These are phyloP conservation scores for Penicillium sp. DNA, from an alignment of 2,329 filamentous ascomycete genomes.

Conservation along the genomic window DNA sequence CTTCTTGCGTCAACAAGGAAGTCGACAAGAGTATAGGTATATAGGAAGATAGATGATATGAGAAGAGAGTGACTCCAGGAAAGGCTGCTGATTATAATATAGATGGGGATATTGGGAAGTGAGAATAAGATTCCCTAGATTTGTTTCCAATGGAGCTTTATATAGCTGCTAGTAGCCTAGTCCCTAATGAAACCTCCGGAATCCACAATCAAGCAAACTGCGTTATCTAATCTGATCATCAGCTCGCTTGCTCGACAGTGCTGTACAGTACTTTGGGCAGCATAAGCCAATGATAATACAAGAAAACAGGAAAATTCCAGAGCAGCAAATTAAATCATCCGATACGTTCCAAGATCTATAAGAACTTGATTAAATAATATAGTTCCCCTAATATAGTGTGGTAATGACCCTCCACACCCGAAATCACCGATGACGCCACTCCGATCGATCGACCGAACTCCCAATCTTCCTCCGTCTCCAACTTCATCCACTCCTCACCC, in stretches of 20 bases:
- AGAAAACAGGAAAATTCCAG: background rate
- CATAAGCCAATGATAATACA: too few relatives aligned
- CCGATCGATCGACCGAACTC: constrained; percentile 9
- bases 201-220: background rate
- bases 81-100: background rate
- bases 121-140: background rate
- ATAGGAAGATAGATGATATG: too few relatives aligned
- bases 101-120: background rate
- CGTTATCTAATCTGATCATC: constrained; percentile 36
- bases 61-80: too few relatives aligned
- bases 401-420: background rate
- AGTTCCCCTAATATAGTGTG: background rate
- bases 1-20: too few relatives aligned
- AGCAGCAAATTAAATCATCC: background rate
- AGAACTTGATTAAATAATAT: background rate
- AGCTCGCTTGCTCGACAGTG: background rate
- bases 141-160: background rate
- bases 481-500: constrained; percentile 1
- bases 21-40: too few relatives aligned
- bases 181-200: background rate
- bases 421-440: constrained; percentile 25
- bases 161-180: background rate
- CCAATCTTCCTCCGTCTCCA: background rate
- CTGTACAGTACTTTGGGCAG: background rate
- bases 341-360: background rate